Evolutionary conservation across 192 early-diverging fungal genomes (phyloP).

Genomic region (Podila verticillata): DNA sequence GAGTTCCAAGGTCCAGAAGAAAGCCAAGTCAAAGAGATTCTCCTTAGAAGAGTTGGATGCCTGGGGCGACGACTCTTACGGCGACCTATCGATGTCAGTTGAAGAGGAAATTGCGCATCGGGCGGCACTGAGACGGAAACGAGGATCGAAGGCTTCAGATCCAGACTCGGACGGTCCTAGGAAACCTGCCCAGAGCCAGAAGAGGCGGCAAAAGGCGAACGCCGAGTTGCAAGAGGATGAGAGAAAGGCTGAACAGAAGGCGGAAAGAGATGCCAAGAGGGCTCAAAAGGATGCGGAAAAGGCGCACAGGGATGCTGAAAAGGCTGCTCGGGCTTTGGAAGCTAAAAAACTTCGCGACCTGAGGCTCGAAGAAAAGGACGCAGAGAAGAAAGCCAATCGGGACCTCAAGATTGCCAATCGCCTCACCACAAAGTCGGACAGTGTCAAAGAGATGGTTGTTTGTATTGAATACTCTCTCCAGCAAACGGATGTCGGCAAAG

Average conservation of each 20-base stretch:
- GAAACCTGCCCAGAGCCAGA: background rate
- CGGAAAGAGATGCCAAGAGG: background rate
- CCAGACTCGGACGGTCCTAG: background rate
- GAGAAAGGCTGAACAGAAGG: slow-evolving; percentile 8
- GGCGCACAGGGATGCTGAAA: background rate
- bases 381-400: slow-evolving; percentile 25
- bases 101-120: slow-evolving; percentile 13
- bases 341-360: background rate
- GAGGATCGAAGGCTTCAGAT: background rate
- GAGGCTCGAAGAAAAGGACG: background rate
- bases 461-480: slow-evolving; percentile 49
- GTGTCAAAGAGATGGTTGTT: slow-evolving; percentile 55
- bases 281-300: slow-evolving; percentile 5
- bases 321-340: background rate
- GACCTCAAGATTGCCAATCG: slow-evolving; percentile 47
- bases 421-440: slow-evolving; percentile 26
- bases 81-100: background rate
- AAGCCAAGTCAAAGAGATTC: background rate
- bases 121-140: background rate
- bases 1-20: background rate
- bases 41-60: background rate
- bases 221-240: background rate
- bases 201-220: background rate
- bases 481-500: slow-evolving; percentile 27
- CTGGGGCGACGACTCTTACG: background rate